These are phyloP conservation scores for Hortiboletus flavorubellus DNA, from an alignment of 768 basidiomycete species.

Conservation along the genomic window DNA sequence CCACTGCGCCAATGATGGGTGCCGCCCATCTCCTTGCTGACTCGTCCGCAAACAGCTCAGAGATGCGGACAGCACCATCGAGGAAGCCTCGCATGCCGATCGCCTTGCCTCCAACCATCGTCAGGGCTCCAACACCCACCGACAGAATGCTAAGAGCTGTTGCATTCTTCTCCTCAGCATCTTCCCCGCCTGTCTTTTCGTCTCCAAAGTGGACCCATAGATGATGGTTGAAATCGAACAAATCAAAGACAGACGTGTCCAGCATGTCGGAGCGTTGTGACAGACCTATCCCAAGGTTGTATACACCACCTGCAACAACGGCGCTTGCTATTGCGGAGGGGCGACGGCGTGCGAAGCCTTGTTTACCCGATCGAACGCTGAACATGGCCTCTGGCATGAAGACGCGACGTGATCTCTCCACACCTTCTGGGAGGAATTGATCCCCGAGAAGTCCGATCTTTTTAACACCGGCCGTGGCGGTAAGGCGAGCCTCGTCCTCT, in stretches of 20 bases:
- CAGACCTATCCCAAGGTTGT: slow-evolving; percentile 81
- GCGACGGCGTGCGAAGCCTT: slow-evolving; percentile 37
- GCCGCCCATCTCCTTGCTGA: slow-evolving; percentile 81
- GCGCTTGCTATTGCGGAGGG: slow-evolving; percentile 38
- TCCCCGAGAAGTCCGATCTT: slow-evolving; percentile 70
- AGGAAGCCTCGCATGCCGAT: slow-evolving; percentile 73
- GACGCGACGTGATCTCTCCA: slow-evolving; percentile 75
- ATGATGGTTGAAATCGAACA: slow-evolving; percentile 84
- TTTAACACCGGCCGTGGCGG: slow-evolving; percentile 63
- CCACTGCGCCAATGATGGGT: slow-evolving; percentile 75
- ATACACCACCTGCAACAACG: slow-evolving; percentile 72
- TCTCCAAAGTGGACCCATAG: slow-evolving; percentile 70
- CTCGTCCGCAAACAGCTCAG: slow-evolving; percentile 80
- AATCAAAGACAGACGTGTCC: slow-evolving; percentile 76
- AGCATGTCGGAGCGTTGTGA: slow-evolving; percentile 73
- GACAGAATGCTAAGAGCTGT: slow-evolving; percentile 72
- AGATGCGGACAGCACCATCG: slow-evolving; percentile 71
- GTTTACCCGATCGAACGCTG: slow-evolving; percentile 46
- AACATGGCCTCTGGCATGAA: slow-evolving; percentile 99
- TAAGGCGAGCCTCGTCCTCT: slow-evolving; percentile 76
- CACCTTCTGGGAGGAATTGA: slow-evolving; percentile 71
- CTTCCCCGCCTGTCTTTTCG: slow-evolving; percentile 27
- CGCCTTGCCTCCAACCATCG: slow-evolving; percentile 84
- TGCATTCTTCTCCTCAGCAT: slow-evolving; percentile 40
- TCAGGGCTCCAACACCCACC: slow-evolving; percentile 80